Base-by-base conservation (phyloP, 1,284 basidiomycete genomes). In the Hypsizygus ulmarius region DNA sequence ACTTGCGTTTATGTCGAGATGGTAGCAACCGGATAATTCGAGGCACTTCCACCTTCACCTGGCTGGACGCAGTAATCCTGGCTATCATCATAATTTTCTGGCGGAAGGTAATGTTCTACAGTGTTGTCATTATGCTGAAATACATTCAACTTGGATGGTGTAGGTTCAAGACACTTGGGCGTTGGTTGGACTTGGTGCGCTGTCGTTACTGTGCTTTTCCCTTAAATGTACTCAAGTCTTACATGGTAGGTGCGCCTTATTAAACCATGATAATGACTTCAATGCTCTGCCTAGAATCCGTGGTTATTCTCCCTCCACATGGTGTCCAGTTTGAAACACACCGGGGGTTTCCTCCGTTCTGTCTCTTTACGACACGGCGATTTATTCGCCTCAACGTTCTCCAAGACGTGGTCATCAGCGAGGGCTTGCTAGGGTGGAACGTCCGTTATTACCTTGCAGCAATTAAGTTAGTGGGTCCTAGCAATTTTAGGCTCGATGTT, bases 271-370 rank as follows among this genome's bases (percentile, higher is more conserved):
- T 37, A 52, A 43, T 41, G 38, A 40, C 42, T 27, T 38, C 43
- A 15, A 3, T 29, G 39, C 32, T 43, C 21, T 48, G 40, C 14
- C 37, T 50, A 90, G 88, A 90, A 66, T 87, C 85, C 21, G 67
- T 90, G 3, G 63, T 88, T 33, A 70, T 85, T 16, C 61, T 88
- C 38, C 82, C 82, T 11, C 68, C 73, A 0, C 77, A 84, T 47
- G 87, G 88, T 10, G 67, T 90, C 29, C 87, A 90, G 59, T 63
- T 90, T 1, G 84, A 90, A 64, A 82, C 81, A 0, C 77, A 80
- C 60, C 68, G 75, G 45, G 86, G 85, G 0, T 60, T 82, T 27
- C 72, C 74, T 5, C 62, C 66, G 15, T 51, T 74, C 15, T 64
- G 77, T 3, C 56, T 84, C 3, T 67, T 68, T 37, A 69, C 69